A percentile compares a stretch with the other conserved stretches of the same genome.
Evolutionary conservation across 768 basidiomycete species (phyloP).

Genomic region (Hericium erinaceus): DNA sequence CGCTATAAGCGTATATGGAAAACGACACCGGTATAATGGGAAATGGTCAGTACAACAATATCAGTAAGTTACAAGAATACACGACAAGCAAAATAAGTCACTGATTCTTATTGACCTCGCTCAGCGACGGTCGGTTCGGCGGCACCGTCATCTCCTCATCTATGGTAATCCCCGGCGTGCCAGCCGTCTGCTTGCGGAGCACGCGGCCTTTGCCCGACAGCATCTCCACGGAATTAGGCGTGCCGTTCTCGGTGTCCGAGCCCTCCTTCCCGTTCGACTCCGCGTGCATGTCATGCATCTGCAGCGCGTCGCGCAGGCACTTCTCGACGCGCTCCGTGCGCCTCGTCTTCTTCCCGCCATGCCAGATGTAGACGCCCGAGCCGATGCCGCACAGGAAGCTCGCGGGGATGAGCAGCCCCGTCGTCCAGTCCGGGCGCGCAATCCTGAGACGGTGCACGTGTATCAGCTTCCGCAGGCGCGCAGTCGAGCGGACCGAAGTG

Average conservation of each 20-base stretch:
- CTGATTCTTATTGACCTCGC: too few relatives aligned
- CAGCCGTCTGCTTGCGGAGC: background rate
- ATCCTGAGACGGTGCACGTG: slow-evolving; percentile 28
- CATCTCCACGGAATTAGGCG: background rate
- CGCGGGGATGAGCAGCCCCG: slow-evolving; percentile 58
- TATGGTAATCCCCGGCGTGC: slow-evolving; percentile 15
- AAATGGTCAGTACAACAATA: too few relatives aligned
- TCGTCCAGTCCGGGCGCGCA: slow-evolving; percentile 60
- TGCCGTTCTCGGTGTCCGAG: background rate
- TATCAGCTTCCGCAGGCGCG: background rate
- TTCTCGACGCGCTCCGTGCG: slow-evolving; percentile 56
- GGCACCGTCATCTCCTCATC: slow-evolving; percentile 26
- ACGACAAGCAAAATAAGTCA: too few relatives aligned
- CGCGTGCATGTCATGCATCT: slow-evolving; percentile 20
- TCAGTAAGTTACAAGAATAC: too few relatives aligned
- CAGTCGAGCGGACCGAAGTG: background rate
- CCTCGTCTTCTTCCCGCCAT: slow-evolving; percentile 61
- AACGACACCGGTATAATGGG: too few relatives aligned
- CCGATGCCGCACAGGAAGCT: slow-evolving; percentile 72
- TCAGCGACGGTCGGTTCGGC: background rate
- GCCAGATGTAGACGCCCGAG: slow-evolving; percentile 67
- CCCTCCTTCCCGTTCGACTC: background rate
- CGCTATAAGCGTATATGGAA: too few relatives aligned
- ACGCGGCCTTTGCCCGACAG: background rate
- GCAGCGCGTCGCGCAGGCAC: slow-evolving; percentile 39